phyloP scores from a whole-genome alignment of 2,329 filamentous ascomycete genomes.

The Colletotrichum lupini region DNA sequence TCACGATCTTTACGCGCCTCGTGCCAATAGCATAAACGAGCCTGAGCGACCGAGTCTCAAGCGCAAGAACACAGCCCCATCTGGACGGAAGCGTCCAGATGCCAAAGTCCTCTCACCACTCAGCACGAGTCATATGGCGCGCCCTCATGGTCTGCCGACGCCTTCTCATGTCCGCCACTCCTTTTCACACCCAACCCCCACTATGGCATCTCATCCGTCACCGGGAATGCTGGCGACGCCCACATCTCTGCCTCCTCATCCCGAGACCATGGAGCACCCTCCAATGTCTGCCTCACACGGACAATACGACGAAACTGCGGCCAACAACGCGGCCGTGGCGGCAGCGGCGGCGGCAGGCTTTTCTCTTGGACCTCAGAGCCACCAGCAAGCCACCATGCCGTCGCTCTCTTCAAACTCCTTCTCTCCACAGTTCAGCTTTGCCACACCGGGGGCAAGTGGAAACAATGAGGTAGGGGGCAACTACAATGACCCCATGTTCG shows the following conservation, averaged over 20 bases:
- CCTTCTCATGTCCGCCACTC: conserved; percentile 50
- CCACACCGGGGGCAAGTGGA: conserved; percentile 44
- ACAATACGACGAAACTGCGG: conserved; percentile 46
- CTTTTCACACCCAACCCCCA: conserved; percentile 44
- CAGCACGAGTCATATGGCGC: conserved; percentile 44
- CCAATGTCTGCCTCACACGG: conserved; percentile 47
- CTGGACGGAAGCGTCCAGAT: conserved; percentile 52
- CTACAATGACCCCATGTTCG: conserved; percentile 70
- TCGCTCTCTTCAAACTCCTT: conserved; percentile 48
- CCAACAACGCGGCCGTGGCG: conserved; percentile 47
- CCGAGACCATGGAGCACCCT: conserved; percentile 46
- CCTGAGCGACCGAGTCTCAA: conserved; percentile 56
- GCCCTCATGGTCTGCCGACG: conserved; percentile 43
- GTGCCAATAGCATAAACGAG: conserved; percentile 43
- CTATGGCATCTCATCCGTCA: conserved; percentile 51
- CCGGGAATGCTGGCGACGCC: conserved; percentile 52
- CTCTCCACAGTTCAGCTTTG: conserved; percentile 56
- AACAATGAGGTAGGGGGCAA: conserved; percentile 46
- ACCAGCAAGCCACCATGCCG: conserved; percentile 44
- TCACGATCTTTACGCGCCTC: conserved; percentile 59
- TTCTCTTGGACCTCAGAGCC: conserved; percentile 41
- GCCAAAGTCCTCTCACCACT: conserved; percentile 49
- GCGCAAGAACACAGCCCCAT: conserved; percentile 57
- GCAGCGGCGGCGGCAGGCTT: conserved; percentile 53
- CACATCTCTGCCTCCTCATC: conserved; percentile 48